A percentile compares a stretch with the other conserved stretches of the same genome.
phyloP scores from a whole-genome alignment of 169 alveolate species.

The Plasmodium cynomolgi region DNA sequence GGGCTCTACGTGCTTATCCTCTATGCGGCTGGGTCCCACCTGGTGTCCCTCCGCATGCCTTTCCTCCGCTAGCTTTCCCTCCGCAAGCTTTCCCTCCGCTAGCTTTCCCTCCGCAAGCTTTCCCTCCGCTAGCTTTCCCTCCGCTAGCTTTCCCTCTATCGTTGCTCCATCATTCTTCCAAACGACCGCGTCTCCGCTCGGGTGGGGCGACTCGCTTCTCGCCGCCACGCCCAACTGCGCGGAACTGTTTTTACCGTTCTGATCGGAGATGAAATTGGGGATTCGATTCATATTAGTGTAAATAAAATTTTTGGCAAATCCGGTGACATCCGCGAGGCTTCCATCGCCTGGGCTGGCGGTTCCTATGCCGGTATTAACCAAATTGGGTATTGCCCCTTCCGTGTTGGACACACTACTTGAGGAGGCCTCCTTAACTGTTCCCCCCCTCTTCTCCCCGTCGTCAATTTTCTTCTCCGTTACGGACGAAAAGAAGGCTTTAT shows the following conservation, averaged over 20 bases:
- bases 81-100: not conserved
- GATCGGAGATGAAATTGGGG: constrained; percentile 30
- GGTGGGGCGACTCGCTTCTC: not conserved
- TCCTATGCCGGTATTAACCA: not conserved
- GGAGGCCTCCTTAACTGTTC: not conserved
- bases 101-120: not conserved
- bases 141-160: not conserved
- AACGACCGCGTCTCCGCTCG: not conserved
- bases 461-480: constrained; percentile 19
- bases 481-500: constrained; percentile 49
- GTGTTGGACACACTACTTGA: not conserved
- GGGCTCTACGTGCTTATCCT: not conserved
- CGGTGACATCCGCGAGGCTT: constrained; percentile 46
- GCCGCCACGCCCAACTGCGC: not conserved
- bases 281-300: constrained; percentile 56
- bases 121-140: not conserved
- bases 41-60: not conserved
- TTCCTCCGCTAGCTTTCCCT: not conserved
- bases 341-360: not conserved
- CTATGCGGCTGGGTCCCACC: not conserved
- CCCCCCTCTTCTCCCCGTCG: not conserved
- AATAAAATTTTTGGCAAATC: constrained; percentile 54
- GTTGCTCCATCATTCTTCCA: not conserved
- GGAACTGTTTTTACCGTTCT: constrained; percentile 24
- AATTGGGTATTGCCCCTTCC: not conserved